Evolutionary conservation across 1,139 yeast species (phyloP), one percentile per base, ranked within the genome.

Genomic region (Yamadazyma trypodendri): DNA sequence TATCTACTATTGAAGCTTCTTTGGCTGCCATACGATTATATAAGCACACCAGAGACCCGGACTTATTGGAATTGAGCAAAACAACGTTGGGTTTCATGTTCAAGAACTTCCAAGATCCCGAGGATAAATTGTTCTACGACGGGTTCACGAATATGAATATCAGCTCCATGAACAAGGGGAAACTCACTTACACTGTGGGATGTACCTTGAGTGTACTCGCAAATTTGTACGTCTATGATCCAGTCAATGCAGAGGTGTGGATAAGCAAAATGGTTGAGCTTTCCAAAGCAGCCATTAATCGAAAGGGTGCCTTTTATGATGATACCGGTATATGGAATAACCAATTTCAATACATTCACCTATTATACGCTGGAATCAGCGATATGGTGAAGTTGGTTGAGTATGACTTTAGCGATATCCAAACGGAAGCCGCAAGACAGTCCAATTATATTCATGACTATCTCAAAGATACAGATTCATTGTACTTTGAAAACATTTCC

Each of bases 131-230:
- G 16, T 58, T 64, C 32, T 59, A 52, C 30, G 71, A 65, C 45
- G 71, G 71, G 4, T 39, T 51, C 24, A 46, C 54, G 23, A 35
- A 42, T 15, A 35, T 41, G 12, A 43, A 52, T 18, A 96, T 89
- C 42, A 50, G 49, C 24, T 35, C 48, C 16, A 37, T 59, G 22
- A 56, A 65, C 45, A 54, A 51, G 21, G 71, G 70, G 1, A 63
- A 65, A 39, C 55, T 65, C 36, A 50, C 68, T 3, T 65, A 65
- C 43, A 63, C 68, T 9, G 60, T 62, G 7, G 72, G 72, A 3
- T 50, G 54, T 34, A 52, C 55, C 13, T 48, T 60, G 36, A 53
- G 60, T 3, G 45, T 60, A 3, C 45, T 56, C 28, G 55, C 57
- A 1, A 45, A 46, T 30, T 44, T 60, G 30, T 28, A 37, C 31